A percentile compares a stretch with the other conserved stretches of the same genome.
Evolutionary conservation across 352 stramenopile genomes (phyloP).

Genomic region (Pythium apleroticum): DNA sequence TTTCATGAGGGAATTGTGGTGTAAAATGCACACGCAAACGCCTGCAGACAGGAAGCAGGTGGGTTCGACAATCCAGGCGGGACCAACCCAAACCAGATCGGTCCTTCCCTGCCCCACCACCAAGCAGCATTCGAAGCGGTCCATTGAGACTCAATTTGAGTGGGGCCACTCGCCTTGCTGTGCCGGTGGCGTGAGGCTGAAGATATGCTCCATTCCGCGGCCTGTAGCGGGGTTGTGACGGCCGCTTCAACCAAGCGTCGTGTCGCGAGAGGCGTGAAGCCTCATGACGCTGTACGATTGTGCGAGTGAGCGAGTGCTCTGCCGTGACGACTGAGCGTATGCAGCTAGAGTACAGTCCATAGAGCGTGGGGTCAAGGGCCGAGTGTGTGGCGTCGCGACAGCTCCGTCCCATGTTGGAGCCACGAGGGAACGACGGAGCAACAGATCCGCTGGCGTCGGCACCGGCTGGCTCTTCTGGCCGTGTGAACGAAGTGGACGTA

Average conservation of each 20-base stretch:
- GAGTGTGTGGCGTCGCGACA: background rate
- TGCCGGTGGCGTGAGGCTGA: too few species aligned
- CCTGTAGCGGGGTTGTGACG: background rate
- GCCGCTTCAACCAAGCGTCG: background rate
- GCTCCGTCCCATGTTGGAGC: background rate
- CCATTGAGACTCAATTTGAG: too few species aligned
- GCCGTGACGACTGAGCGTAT: background rate
- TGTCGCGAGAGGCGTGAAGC: background rate
- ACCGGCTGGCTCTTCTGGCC: background rate
- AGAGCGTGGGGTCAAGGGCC: background rate
- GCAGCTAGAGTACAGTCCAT: background rate
- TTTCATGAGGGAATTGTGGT: background rate
- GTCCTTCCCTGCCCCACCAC: background rate
- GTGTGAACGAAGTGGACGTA: constrained; percentile 5
- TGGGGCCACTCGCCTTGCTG: too few species aligned
- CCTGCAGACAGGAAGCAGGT: background rate
- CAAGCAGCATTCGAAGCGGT: background rate
- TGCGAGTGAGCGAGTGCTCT: background rate
- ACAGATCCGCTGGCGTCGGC: background rate
- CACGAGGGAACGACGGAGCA: background rate
- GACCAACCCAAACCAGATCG: background rate
- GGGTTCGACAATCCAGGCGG: background rate
- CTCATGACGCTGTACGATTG: background rate
- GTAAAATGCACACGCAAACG: too few species aligned
- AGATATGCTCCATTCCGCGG: background rate